Evolutionary conservation across 768 basidiomycete species (phyloP), one percentile per base, ranked within the genome.

Genomic region (Leccinum longicurvipes): DNA sequence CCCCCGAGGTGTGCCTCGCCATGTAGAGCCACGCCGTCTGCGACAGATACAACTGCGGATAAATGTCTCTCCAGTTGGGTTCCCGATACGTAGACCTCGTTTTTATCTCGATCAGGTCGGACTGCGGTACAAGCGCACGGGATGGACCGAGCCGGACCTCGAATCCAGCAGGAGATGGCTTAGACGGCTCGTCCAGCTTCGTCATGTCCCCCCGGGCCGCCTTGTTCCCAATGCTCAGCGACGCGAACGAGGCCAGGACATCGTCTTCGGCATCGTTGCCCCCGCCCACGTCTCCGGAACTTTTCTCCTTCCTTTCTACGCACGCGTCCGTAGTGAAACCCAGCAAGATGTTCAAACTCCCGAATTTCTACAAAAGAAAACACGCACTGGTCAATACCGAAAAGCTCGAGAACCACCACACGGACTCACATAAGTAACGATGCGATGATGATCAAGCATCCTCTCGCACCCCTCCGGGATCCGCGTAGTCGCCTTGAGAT

Each of bases 11-110:
- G 65, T 90, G 87, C 41, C 79, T 70, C 0, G 79, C 87, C 51
- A 87, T 71, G 64, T 81, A 84, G 55, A 84, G 76, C 60, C 82
- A 78, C 2, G 77, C 71, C 0, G 85, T 89, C 64, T 85, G 84
- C 6, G 89, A 87, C 53, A 91, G 77, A 65, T 79, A 85, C 12
- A 89, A 70, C 64, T 89, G 87, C 0, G 83, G 81, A 66, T 83
- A 88, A 1, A 74, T 71, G 12, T 87, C 84, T 27, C 63, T 72
- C 86, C 86, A 89, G 62, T 85, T 74, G 55, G 74, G 73, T 9
- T 70, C 66, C 7, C 66, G 60, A n/a, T 47, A 39, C 4, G 44
- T 29, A 1, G 67, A 61, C n/a, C 68, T 44, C 41, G 77, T 76
- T 39, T 67, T 66, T 36, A 77, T 57, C 48, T 76, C 76, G 53